Base-by-base conservation (phyloP, 805 yeast species). In the Candida easanensis region DNA sequence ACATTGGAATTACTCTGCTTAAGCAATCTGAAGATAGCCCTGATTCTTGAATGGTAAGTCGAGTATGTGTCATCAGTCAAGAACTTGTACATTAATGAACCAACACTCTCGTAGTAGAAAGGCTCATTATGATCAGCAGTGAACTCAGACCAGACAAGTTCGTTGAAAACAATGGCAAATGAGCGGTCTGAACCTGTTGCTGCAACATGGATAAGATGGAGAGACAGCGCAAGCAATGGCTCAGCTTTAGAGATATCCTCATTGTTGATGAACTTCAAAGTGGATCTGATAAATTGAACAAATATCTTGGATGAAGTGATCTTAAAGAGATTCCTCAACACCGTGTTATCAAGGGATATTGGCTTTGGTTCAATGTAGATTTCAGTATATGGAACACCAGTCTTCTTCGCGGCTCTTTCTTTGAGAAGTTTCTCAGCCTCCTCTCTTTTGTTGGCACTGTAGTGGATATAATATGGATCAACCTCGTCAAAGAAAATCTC, bases 401-500 rank as follows among this genome's bases (percentile, higher is more conserved):
- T 62, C 20, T 64, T 56, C 42, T 70, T 65, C 9, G 76, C 70
- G 32, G 74, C 61, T 21, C 74, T 59, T 26, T 74, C 76, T 52
- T 82, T 80, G 23, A 86, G 64, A 4, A 79, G 64, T 35, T 73
- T 74, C 43, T 85, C 83, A 6, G 95, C 91, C 46, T 88, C 97
- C 42, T 88, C 97, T 42, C 91, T 76, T 41, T 80, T 81, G 52
- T 88, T 88, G 0, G 91, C 67, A 0, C 84, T 70, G 53, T 84
- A 84, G 53, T 88, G 89, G 45, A 86, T 72, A 58, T 83, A 91
- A 56, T 79, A 90, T 0, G 97, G 96, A 60, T 91, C 93, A 33
- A 90, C 76, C 21, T 73, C 66, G 2, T 66, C 69, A 42, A 65
- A 71, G 22, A 66, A 65, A 38, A 79, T 73, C 3, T 75, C 71